These are phyloP conservation scores for Narthecium ossifragum DNA, from an alignment of 106 monocot species.

Conservation along the genomic window DNA sequence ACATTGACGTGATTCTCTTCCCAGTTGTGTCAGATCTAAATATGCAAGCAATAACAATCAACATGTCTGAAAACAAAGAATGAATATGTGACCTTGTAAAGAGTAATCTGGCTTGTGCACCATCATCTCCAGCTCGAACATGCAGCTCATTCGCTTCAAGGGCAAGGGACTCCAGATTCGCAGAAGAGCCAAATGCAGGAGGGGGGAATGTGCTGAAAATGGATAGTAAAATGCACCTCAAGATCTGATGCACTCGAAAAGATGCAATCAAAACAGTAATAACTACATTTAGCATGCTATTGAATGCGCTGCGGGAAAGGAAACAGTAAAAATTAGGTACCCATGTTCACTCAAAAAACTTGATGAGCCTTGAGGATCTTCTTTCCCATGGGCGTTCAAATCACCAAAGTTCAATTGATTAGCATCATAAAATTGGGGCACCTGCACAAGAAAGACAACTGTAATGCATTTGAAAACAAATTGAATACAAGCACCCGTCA, in stretches of 20 bases:
- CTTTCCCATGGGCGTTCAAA: conserved; percentile 20
- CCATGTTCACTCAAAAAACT: conserved; percentile 24
- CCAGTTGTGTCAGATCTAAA: no score
- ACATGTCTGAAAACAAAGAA: not conserved
- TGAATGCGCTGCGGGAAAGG: no score
- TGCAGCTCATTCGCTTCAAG: conserved; percentile 43
- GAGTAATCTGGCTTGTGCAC: conserved; percentile 18
- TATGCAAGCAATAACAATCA: not conserved
- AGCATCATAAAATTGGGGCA: conserved; percentile 34
- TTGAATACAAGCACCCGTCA: no score
- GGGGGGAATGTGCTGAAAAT: conserved; percentile 53
- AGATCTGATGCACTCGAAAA: no score
- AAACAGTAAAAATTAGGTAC: conserved; percentile 4
- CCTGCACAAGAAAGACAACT: conserved; percentile 22
- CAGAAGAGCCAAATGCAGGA: conserved; percentile 76
- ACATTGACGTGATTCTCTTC: no score
- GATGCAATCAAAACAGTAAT: not conserved
- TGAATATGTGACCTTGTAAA: conserved; percentile 27
- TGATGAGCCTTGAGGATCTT: conserved; percentile 27
- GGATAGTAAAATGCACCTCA: no score
- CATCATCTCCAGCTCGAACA: conserved; percentile 38
- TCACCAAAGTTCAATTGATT: conserved; percentile 26
- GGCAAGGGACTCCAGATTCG: conserved; percentile 58
- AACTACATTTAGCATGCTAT: not conserved
- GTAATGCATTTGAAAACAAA: not conserved